A percentile compares a stretch with the other conserved stretches of the same genome.
Evolutionary conservation across 2,329 filamentous ascomycete genomes (phyloP).

Genomic region (Pestalotiopsis sp.): DNA sequence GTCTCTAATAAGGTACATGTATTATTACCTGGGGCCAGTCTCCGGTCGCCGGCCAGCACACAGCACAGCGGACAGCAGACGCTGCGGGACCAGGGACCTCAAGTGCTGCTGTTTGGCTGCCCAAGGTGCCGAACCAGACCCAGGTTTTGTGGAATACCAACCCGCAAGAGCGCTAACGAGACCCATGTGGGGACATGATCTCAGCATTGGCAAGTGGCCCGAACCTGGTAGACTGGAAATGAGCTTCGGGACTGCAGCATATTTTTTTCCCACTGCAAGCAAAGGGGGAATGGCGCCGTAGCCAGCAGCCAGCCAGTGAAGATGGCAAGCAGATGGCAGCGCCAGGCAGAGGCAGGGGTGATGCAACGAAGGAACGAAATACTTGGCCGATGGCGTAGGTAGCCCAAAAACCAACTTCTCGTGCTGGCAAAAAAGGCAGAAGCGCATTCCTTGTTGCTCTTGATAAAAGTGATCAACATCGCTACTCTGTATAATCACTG

Average conservation of each 20-base stretch:
- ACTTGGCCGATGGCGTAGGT: conserved; percentile 13
- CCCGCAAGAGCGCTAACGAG: neutral
- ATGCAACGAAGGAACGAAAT: conserved; percentile 7
- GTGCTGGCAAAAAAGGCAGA: neutral
- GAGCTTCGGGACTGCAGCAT: neutral
- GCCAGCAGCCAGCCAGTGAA: neutral
- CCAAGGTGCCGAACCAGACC: neutral
- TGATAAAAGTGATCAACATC: neutral
- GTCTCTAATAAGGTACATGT: neutral
- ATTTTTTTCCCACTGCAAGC: neutral
- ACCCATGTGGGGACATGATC: conserved; percentile 7
- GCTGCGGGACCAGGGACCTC: neutral
- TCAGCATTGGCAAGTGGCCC: conserved; percentile 1
- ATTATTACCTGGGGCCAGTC: neutral
- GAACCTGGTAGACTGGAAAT: neutral
- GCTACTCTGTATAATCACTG: neutral
- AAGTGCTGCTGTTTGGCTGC: neutral
- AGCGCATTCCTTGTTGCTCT: neutral
- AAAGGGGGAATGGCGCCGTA: neutral
- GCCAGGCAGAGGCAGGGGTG: conserved; percentile 4
- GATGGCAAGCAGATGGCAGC: neutral
- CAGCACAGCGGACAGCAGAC: neutral
- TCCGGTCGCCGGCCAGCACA: neutral
- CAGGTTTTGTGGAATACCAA: neutral
- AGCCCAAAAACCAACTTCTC: neutral